Evolutionary conservation across 345 rosid species (phyloP).

Genomic region (Corchorus olitorius): DNA sequence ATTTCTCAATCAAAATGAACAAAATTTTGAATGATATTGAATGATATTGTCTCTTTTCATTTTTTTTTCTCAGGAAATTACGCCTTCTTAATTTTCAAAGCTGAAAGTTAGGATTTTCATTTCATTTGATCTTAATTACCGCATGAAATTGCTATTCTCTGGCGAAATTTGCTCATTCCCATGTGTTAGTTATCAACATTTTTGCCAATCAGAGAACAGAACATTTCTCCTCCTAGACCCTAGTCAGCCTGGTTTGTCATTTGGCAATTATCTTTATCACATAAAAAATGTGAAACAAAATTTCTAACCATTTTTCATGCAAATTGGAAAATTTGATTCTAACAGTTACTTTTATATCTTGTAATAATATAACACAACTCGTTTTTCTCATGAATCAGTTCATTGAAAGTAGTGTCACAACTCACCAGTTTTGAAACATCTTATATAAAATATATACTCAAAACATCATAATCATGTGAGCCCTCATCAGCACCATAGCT

Average conservation of each 20-base stretch:
- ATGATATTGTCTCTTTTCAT: constrained; percentile 36
- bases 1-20: constrained; percentile 16
- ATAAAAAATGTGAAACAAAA: not conserved
- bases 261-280: not conserved
- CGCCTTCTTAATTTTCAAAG: constrained; percentile 16
- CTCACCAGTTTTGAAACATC: not conserved
- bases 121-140: not conserved
- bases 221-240: not conserved
- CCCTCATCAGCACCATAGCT: not conserved
- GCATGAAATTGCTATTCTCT: not conserved
- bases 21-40: constrained; percentile 24
- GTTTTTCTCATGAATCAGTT: not conserved
- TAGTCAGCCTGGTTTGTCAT: not conserved
- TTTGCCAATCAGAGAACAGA: not conserved
- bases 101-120: not conserved
- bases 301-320: too few species aligned
- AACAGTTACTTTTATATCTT: too few species aligned
- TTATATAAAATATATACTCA: not conserved
- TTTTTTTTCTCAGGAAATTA: constrained; percentile 14
- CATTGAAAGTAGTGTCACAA: not conserved
- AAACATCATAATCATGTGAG: not conserved
- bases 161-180: not conserved
- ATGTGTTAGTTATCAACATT: not conserved
- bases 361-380: too few species aligned
- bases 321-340: too few species aligned